These are phyloP conservation scores for Rhizopogon roseolus DNA, from an alignment of 768 basidiomycete genomes.

Conservation along the genomic window DNA sequence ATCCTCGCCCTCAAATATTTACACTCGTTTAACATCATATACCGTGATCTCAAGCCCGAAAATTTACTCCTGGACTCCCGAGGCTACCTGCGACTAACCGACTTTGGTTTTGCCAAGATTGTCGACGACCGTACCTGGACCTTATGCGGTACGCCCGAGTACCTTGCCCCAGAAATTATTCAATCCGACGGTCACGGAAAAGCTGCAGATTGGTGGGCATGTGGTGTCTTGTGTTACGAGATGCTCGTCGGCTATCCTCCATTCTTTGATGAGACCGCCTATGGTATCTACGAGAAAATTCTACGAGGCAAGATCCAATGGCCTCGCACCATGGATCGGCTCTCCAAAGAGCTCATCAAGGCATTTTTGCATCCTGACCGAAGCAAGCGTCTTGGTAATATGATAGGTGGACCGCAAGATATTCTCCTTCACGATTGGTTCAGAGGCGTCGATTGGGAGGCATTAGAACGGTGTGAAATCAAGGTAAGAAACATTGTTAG, in stretches of 20 bases:
- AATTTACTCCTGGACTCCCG: conserved; percentile 93
- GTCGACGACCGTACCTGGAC: conserved; percentile 99
- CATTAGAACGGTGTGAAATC: conserved; percentile 81
- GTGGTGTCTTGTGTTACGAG: conserved; percentile 95
- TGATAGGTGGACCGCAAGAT: conserved; percentile 89
- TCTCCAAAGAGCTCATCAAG: conserved; percentile 84
- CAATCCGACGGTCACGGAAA: conserved; percentile 97
- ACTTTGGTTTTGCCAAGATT: conserved; percentile 97
- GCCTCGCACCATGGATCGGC: conserved; percentile 85
- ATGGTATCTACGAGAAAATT: conserved; percentile 98
- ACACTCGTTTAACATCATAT: conserved; percentile 95
- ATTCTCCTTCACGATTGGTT: conserved; percentile 94
- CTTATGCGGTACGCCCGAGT: conserved; percentile 93
- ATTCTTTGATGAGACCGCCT: conserved; percentile 97
- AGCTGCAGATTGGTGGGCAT: conserved; percentile 99
- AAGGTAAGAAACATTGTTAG: conserved; percentile 45
- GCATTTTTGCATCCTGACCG: conserved; percentile 91
- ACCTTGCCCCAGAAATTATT: conserved; percentile 97
- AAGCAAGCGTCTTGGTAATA: conserved; percentile 86
- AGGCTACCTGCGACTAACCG: conserved; percentile 92
- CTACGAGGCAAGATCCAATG: conserved; percentile 83
- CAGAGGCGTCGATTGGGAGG: conserved; percentile 90
- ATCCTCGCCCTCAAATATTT: conserved; percentile 92
- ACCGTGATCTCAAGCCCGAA: conserved; percentile 97
- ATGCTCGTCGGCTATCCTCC: conserved; percentile 99